Conservation (phyloP, 169 alveolate genomes). For the Cryptosporidium xiaoi region DNA sequence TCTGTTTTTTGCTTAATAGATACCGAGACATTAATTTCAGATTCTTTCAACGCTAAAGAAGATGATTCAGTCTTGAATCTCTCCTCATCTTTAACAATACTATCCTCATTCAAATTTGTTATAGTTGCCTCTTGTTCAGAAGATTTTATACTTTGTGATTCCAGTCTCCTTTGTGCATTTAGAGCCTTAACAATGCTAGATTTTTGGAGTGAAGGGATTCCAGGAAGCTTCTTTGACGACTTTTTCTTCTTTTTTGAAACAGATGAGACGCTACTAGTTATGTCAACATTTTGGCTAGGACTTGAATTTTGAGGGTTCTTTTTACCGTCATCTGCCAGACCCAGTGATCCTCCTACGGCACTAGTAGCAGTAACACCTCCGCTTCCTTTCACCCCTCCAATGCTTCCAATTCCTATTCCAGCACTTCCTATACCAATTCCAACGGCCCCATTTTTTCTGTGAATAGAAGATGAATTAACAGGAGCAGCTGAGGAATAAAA, state of each 20-base stretch:
- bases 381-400: too few species aligned
- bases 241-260: conserved; percentile 35
- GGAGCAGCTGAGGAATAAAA: too few species aligned
- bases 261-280: neutral
- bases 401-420: too few species aligned
- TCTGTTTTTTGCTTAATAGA: neutral
- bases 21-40: neutral
- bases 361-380: too few species aligned
- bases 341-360: too few species aligned
- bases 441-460: too few species aligned
- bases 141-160: conserved; percentile 13
- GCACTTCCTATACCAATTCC: too few species aligned
- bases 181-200: conserved; percentile 64
- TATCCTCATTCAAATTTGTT: neutral
- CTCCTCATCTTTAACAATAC: neutral
- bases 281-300: neutral
- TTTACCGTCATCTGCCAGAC: neutral
- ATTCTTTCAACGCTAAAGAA: neutral
- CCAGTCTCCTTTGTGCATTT: conserved; percentile 63
- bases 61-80: neutral
- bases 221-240: conserved; percentile 55
- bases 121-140: neutral
- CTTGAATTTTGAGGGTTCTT: neutral
- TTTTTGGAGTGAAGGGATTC: conserved; percentile 53
- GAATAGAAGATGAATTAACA: too few species aligned